Evolutionary conservation across 1,139 yeast genomes (phyloP), one percentile per base, ranked within the genome.

Genomic region (Candida sp.): DNA sequence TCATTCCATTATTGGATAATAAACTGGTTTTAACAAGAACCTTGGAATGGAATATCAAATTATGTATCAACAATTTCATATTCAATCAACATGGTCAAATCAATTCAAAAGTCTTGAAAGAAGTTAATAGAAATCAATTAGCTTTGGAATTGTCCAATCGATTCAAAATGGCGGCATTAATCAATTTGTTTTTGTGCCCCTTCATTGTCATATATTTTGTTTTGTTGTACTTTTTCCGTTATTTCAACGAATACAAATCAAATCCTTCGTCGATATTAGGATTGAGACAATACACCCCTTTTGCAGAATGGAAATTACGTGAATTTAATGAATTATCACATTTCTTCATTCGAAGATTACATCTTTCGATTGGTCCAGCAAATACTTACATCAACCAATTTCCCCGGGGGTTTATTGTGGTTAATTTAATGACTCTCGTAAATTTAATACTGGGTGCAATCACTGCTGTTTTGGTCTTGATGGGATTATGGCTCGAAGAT

Each of bases 311-410:
- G 98, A 88, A 85, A 60, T 78, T 95, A 57, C 73, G 99, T 45
- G 99, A 93, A 58, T 89, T 87, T 60, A 93, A 93, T 60, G 99
- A 93, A 61, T 72, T 93, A 19, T 89, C 89, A 35, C 99, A 93
- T 63, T 74, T 93, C 35, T 93, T 93, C 61, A 82, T 82, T 46
- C 81, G 84, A 52, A 71, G 99, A 41, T 66, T 95, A 36, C 87
- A 83, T 43, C 64, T 87, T 51, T 87, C 97, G 40, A 78, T 81
- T 36, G 86, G 81, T 9, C 82, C 91, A 2, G 97, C 99, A 0
- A 79, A 86, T 41, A 78, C 82, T 12, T 93, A 93, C 58, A 81
- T 93, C 44, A 84, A 89, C 53, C 97, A 91, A 60, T 93, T 93
- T 57, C 99, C 99, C 2, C 84, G 90, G 45, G 95, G 90, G 48